A percentile compares a stretch with the other conserved stretches of the same genome.
phyloP scores from a whole-genome alignment of 805 yeast genomes.

The Lachancea cidri region DNA sequence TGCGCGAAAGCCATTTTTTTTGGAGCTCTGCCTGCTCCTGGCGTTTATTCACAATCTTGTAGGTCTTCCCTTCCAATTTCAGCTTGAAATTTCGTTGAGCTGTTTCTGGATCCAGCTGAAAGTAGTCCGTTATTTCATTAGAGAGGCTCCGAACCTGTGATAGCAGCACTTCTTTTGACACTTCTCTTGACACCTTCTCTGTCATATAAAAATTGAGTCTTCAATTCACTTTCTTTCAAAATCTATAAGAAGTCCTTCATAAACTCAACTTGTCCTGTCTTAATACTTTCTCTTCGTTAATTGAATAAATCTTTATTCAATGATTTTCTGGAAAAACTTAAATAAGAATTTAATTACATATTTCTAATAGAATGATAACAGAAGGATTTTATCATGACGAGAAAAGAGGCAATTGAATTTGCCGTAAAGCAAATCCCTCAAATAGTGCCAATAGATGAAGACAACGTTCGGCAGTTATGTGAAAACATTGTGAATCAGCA shows the following conservation, averaged over 20 bases:
- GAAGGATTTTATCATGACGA: constrained; percentile 24
- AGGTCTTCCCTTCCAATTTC: constrained; percentile 1
- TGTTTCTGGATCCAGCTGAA: constrained; percentile 3
- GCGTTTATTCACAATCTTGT: constrained; percentile 2
- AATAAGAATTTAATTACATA: too few species aligned
- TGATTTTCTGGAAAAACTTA: too few species aligned
- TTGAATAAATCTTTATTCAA: too few species aligned
- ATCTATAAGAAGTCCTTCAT: too few species aligned
- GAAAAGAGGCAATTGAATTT: constrained; percentile 24
- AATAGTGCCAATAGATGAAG: constrained; percentile 29
- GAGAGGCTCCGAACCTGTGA: not conserved
- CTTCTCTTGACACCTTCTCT: too few species aligned
- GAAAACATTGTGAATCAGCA: constrained; percentile 23
- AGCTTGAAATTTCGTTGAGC: constrained; percentile 2
- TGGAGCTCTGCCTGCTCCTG: not conserved
- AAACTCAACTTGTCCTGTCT: too few species aligned
- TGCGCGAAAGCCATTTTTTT: constrained; percentile 2
- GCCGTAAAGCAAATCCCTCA: constrained; percentile 26
- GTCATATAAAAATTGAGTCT: too few species aligned
- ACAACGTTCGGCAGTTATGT: constrained; percentile 24
- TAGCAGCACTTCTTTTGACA: constrained; percentile 5
- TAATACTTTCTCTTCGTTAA: too few species aligned
- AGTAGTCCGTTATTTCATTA: constrained; percentile 6
- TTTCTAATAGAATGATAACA: too few species aligned
- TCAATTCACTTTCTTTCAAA: too few species aligned